phyloP scores from a whole-genome alignment of 106 monocot species.

The Dioscorea alata region DNA sequence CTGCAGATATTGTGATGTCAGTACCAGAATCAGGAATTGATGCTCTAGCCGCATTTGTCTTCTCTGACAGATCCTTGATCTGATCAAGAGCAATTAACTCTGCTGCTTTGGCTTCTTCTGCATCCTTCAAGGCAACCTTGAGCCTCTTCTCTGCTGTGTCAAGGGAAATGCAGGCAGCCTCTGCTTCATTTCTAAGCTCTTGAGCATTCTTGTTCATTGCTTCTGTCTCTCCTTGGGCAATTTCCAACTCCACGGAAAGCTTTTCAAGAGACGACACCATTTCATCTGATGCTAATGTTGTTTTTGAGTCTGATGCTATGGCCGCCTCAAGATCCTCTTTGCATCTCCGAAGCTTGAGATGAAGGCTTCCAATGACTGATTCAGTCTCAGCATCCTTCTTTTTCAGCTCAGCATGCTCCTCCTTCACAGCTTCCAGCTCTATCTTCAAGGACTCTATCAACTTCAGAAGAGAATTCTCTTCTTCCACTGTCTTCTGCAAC shows the following conservation, averaged over 20 bases:
- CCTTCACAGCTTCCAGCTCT: conserved; percentile 28
- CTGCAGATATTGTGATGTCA: conserved; percentile 16
- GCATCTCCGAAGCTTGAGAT: conserved; percentile 26
- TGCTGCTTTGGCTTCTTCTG: conserved; percentile 30
- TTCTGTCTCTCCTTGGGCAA: conserved; percentile 19
- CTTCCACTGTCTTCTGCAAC: conserved; percentile 35
- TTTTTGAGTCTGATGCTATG: conserved; percentile 15
- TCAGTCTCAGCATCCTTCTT: conserved; percentile 30
- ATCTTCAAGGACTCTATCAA: conserved; percentile 18
- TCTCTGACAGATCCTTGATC: conserved; percentile 27
- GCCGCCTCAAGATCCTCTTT: conserved; percentile 27
- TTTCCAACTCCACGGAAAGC: conserved; percentile 21
- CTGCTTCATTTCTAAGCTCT: conserved; percentile 28
- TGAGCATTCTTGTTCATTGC: conserved; percentile 19
- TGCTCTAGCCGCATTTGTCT: conserved; percentile 10
- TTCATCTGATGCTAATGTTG: conserved; percentile 14
- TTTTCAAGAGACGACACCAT: conserved; percentile 19
- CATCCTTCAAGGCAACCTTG: conserved; percentile 12
- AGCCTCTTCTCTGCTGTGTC: conserved; percentile 23
- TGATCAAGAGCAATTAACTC: conserved; percentile 24
- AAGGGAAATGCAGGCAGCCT: conserved; percentile 8
- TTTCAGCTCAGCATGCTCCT: conserved; percentile 30
- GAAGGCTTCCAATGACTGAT: conserved; percentile 14
- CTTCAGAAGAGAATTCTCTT: conserved; percentile 27
- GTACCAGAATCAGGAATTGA: conserved; percentile 27